phyloP scores from a whole-genome alignment of 805 yeast genomes.

The Wickerhamiella sergipiensis region DNA sequence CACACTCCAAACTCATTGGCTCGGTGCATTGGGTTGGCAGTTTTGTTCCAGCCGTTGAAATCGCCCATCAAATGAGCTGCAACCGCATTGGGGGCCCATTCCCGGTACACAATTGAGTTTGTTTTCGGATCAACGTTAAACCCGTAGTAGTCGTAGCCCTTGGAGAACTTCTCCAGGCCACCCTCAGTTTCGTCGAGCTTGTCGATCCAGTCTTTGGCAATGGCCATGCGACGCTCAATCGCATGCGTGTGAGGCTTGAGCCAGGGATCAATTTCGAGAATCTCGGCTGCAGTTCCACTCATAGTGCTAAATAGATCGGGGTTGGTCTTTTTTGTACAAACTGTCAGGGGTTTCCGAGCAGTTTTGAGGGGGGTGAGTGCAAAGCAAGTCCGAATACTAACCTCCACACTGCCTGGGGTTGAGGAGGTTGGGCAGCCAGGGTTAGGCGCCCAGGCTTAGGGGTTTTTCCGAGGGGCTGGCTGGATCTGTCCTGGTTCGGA shows the following conservation, averaged over 20 bases:
- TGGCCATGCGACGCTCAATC: slow-evolving; percentile 49
- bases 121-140: slow-evolving; percentile 44
- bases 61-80: slow-evolving; percentile 78
- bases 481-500: background rate
- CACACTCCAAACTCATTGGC: slow-evolving; percentile 60
- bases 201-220: slow-evolving; percentile 51
- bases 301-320: background rate
- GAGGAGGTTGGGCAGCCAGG: background rate
- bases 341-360: no score
- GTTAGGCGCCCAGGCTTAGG: background rate
- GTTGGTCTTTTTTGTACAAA: background rate
- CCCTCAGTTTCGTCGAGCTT: slow-evolving; percentile 46
- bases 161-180: slow-evolving; percentile 56
- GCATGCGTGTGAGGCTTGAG: slow-evolving; percentile 63
- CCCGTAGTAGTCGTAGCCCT: slow-evolving; percentile 66
- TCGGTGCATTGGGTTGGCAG: slow-evolving; percentile 38
- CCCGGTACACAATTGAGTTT: slow-evolving; percentile 48
- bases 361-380: background rate
- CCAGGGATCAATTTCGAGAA: slow-evolving; percentile 74
- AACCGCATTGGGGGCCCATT: slow-evolving; percentile 84
- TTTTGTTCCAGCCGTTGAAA: slow-evolving; percentile 70
- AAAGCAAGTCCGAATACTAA: no score
- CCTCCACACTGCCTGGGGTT: background rate
- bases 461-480: background rate
- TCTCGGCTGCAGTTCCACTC: slow-evolving; percentile 15